Evolutionary conservation across 2,329 filamentous ascomycete species (phyloP).

Genomic region (Paecilomyces variotii): DNA sequence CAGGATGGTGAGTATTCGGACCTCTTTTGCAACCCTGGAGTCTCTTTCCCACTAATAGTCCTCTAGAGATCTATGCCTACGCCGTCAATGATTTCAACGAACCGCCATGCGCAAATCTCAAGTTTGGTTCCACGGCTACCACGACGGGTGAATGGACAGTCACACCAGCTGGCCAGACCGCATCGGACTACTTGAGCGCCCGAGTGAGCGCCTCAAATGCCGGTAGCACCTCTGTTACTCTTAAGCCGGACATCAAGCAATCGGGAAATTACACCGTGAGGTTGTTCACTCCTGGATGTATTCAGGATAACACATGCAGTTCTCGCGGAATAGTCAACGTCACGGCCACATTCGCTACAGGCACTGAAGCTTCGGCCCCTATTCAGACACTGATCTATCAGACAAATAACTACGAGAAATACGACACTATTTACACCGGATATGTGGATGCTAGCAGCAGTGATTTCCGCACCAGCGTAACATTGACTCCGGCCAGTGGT

Average conservation of each 20-base stretch:
- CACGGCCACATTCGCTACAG: slow-evolving; percentile 58
- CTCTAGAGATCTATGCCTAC: slow-evolving; percentile 66
- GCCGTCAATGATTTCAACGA: slow-evolving; percentile 85
- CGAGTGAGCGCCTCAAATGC: slow-evolving; percentile 51
- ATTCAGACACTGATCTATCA: slow-evolving; percentile 65
- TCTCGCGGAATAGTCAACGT: slow-evolving; percentile 76
- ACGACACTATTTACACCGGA: slow-evolving; percentile 83
- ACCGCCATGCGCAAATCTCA: slow-evolving; percentile 63
- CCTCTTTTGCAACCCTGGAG: slow-evolving; percentile 5
- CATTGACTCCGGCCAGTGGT: slow-evolving; percentile 59
- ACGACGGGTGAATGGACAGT: slow-evolving; percentile 66
- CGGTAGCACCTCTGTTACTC: slow-evolving; percentile 58
- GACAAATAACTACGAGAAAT: slow-evolving; percentile 95
- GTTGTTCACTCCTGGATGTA: slow-evolving; percentile 86
- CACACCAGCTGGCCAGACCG: slow-evolving; percentile 60
- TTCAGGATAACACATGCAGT: slow-evolving; percentile 66
- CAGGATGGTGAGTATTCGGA: slow-evolving; percentile 50
- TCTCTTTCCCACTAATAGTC: slow-evolving; percentile 8
- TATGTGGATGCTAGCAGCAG: slow-evolving; percentile 66
- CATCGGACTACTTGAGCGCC: slow-evolving; percentile 68
- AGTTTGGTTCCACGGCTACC: slow-evolving; percentile 58
- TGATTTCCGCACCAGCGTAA: slow-evolving; percentile 73
- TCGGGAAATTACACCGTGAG: slow-evolving; percentile 88
- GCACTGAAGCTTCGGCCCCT: slow-evolving; percentile 37
- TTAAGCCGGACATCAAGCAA: slow-evolving; percentile 70